Base-by-base conservation (phyloP, 441 rosid species). In the Aleurites moluccanus region DNA sequence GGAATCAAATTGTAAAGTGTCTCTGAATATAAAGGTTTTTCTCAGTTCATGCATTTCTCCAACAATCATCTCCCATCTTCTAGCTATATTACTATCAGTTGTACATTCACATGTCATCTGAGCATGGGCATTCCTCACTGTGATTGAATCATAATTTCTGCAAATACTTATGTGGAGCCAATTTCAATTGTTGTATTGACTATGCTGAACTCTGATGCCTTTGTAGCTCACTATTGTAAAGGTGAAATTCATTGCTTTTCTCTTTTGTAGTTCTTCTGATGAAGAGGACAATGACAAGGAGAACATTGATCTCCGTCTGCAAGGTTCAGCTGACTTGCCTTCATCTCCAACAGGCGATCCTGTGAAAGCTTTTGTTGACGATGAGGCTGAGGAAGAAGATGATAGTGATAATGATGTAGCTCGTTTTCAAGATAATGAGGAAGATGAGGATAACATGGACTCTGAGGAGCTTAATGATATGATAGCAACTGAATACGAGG, bases 361-460 rank as follows among this genome's bases (percentile, higher is more conserved):
- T 59, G 90, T 87, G 64, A 93, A 86, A 86, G 88, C 89, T 72
- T 96, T 92, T 83, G 81, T 93, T 75, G 98, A 96, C 55, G 98
- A 92, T 68, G 96, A 88, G 82, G 97, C 97, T 68, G 97, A 88
- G 82, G 99, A 92, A 82, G 97, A 92, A 83, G 97, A 91, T 86
- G 94, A 93, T 82, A 93, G 97, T 69, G 99, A 96, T 80, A 88
- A 90, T 79, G 97, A 93, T 74, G 83, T 84, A 70, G 80, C 80
- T 63, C 89, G 85, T 45, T 88, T 91, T 62, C 82, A 84, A 78
- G 96, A 93, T 71, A 84, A 86, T 56, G 96, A 93, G 25, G 97
- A 91, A 64, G 91, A 91, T 62, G 98, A 91, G 77, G 93, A 88
- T 49, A 79, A 75, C 69, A 91, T 83, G 60, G 96, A 88, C 69